Base-by-base conservation (phyloP, 1,284 basidiomycete species). In the Cerioporus squamosus region DNA sequence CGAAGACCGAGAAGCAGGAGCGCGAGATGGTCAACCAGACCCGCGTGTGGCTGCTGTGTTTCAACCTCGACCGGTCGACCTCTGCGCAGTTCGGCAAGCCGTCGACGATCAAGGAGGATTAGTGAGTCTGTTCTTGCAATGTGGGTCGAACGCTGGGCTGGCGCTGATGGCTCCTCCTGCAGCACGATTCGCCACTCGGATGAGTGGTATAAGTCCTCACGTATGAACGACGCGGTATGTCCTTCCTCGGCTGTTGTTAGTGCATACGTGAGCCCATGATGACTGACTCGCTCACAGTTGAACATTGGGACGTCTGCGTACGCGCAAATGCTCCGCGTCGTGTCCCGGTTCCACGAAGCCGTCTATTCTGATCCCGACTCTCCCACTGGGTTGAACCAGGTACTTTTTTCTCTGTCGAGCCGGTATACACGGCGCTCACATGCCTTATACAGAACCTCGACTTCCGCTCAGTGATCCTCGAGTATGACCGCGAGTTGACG, bases 81-180 rank as follows among this genome's bases (percentile, higher is more conserved):
- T 86, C 91, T 12, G 92, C 91, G 17, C 93, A 95, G 72, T 92
- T 93, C 69, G 93, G 93, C 20, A 94, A 94, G 72, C 91, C 91
- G 3, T 87, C 87, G 23, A 93, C 91, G 23, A 90, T 95, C 68
- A 90, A 89, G 70, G 93, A 94, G 67, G 91, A 94, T 69, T 91
- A 83, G 87, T 89, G 66, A 59, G 85, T 79, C 0, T 20, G 48
- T 18, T 26, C 39, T 50, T 29, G 7, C 51, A 8, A 2, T 33
- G n/a, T n/a, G n/a, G n/a, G n/a, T n/a, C n/a, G n/a, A n/a, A n/a
- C 31, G 60, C 24, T 23, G 5, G 17, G 10, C 24, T 2, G 18
- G 17, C n/a, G 20, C 47, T 43, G n/a, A 36, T 5, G 17, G 44
- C 17, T 1, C 17, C 42, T 18, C 57, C 36, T 31, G 17, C 54